Percentiles rank a stretch among this genome's conserved stretches.
These are phyloP conservation scores for Aspergillus bombycis DNA, from an alignment of 2,329 filamentous ascomycete species.

Conservation along the genomic window DNA sequence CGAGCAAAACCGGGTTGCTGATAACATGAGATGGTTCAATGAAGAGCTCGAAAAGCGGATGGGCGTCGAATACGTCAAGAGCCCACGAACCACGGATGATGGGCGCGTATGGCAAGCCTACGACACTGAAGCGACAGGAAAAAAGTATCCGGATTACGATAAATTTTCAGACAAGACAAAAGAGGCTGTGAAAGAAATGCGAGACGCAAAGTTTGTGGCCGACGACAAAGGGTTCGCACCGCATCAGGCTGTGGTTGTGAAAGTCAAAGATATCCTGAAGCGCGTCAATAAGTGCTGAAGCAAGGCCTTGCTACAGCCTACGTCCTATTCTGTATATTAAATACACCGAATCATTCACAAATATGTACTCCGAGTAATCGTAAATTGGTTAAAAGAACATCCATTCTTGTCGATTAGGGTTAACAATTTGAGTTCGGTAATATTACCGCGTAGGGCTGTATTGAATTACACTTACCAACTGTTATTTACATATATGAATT, in stretches of 20 bases:
- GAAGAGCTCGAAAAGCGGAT: background rate
- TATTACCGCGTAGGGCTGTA: background rate
- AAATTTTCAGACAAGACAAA: background rate
- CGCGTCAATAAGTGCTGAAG: background rate
- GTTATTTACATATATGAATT: too few relatives aligned
- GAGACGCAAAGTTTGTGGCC: background rate
- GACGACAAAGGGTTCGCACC: background rate
- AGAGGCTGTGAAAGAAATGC: background rate
- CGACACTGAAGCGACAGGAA: accelerated
- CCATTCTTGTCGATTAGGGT: background rate
- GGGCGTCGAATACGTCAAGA: background rate
- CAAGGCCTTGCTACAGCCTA: too few relatives aligned
- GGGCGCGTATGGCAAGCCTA: background rate
- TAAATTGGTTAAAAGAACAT: background rate
- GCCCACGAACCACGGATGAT: background rate
- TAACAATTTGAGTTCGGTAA: background rate
- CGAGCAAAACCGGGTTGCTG: background rate
- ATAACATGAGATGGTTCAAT: background rate
- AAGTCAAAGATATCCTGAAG: background rate
- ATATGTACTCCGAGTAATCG: background rate
- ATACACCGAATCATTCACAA: background rate
- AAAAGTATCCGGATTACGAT: background rate
- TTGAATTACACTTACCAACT: background rate
- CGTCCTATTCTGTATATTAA: too few relatives aligned
- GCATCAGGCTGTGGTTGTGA: background rate